phyloP scores from a whole-genome alignment of 257 asterid genomes.

The Nicotiana noctiflora region DNA sequence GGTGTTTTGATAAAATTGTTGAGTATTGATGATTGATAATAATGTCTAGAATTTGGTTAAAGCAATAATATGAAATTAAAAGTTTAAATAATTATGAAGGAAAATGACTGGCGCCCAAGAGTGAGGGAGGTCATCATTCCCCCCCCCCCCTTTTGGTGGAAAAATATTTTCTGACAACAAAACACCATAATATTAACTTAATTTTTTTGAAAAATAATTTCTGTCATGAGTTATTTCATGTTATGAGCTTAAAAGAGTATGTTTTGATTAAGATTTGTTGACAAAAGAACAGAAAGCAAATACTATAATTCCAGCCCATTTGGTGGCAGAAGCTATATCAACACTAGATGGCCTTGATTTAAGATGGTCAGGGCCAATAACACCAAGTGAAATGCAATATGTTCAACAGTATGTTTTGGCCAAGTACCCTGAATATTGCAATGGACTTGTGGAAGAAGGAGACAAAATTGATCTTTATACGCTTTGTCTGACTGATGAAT shows the following conservation, averaged over 20 bases:
- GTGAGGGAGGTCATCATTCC: too few species aligned
- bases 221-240: neutral
- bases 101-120: neutral
- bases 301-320: constrained; percentile 69
- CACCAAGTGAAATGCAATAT: constrained; percentile 67
- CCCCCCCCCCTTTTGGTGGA: too few species aligned
- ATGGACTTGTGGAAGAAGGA: constrained; percentile 64
- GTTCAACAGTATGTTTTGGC: constrained; percentile 72
- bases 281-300: constrained; percentile 45
- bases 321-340: constrained; percentile 81
- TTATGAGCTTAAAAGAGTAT: neutral
- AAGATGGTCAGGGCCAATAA: constrained; percentile 88
- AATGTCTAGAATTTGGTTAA: neutral
- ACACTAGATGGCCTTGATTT: constrained; percentile 70
- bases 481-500: constrained; percentile 43
- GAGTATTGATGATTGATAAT: neutral
- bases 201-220: neutral
- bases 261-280: neutral
- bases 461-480: constrained; percentile 66
- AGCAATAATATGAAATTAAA: neutral
- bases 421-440: constrained; percentile 67
- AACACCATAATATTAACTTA: neutral
- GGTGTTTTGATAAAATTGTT: neutral
- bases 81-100: neutral
- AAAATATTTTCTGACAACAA: neutral